Percentiles rank a stretch among this genome's conserved stretches.
phyloP scores from a whole-genome alignment of 192 early-diverging fungal species.

The Coemansia guatemalensis region DNA sequence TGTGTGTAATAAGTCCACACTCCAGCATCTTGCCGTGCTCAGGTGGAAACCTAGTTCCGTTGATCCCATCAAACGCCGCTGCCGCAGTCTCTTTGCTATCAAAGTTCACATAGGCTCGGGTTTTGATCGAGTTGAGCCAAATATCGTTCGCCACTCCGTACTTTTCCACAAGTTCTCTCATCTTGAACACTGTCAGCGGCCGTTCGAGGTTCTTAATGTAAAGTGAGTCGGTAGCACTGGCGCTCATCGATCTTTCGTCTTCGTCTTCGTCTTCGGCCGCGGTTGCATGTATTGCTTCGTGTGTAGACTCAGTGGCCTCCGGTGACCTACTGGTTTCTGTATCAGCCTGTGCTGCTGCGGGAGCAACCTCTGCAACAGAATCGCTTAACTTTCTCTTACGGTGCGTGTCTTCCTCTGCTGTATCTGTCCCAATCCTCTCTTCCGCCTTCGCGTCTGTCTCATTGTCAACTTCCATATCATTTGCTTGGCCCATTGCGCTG shows the following conservation, averaged over 20 bases:
- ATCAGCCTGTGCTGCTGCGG: background rate
- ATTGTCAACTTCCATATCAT: background rate
- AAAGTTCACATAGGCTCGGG: conserved; percentile 45
- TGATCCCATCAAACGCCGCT: conserved; percentile 23
- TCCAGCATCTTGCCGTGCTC: conserved; percentile 41
- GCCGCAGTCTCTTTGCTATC: conserved; percentile 16
- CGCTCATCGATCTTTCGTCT: background rate
- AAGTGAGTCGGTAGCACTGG: conserved; percentile 14
- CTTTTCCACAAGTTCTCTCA: conserved; percentile 36
- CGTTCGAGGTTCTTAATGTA: conserved; percentile 49
- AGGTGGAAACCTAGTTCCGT: conserved; percentile 34
- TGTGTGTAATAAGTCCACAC: conserved; percentile 37
- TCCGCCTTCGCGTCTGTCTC: conserved; percentile 1
- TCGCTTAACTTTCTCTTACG: background rate
- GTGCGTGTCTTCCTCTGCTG: background rate
- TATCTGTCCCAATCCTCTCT: background rate
- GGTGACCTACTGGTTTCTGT: background rate
- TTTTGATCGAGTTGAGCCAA: conserved; percentile 54
- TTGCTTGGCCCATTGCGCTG: background rate
- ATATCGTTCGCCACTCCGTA: conserved; percentile 24
- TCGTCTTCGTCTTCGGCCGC: conserved; percentile 2
- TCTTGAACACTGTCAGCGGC: conserved; percentile 34
- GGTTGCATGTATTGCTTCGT: background rate
- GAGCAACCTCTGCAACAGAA: background rate
- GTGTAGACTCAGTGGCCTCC: background rate